Conservation (phyloP, 164 flowering plant genomes). For the Malania oleifera region DNA sequence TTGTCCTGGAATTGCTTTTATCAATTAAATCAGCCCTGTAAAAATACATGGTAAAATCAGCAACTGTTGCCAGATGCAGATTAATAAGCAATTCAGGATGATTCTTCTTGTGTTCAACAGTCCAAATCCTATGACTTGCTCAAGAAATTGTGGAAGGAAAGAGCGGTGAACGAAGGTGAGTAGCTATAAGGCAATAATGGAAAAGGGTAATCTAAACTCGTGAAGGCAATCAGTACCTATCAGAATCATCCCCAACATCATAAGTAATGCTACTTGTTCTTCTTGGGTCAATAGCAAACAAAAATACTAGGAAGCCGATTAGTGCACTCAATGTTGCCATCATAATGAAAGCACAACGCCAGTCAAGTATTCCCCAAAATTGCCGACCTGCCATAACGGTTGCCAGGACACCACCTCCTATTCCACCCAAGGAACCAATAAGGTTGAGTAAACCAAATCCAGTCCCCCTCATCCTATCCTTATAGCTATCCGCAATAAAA, state of each 20-base stretch:
- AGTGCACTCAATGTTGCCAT: constrained; percentile 73
- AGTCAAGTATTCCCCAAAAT: constrained; percentile 72
- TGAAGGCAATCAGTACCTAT: constrained; percentile 41
- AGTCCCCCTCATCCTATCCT: constrained; percentile 75
- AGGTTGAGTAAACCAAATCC: constrained; percentile 81
- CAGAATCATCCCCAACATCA: constrained; percentile 18
- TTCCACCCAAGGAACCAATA: constrained; percentile 81
- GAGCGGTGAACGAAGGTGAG: not conserved
- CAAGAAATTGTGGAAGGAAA: not conserved
- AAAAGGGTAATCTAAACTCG: not conserved
- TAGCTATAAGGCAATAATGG: not conserved
- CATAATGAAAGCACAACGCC: constrained; percentile 82
- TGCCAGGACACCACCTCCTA: constrained; percentile 88
- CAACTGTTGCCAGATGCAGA: not conserved
- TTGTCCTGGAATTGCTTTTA: constrained; percentile 25
- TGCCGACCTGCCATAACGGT: constrained; percentile 85
- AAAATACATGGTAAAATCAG: constrained; percentile 9
- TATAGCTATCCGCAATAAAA: constrained; percentile 87
- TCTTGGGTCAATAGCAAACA: constrained; percentile 81
- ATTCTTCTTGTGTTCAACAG: not conserved
- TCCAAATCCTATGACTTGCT: too few relatives aligned
- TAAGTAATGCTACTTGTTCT: constrained; percentile 17
- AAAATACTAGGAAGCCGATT: constrained; percentile 71
- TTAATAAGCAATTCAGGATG: not conserved
- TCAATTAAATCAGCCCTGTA: constrained; percentile 48